Evolutionary conservation across 768 basidiomycete genomes (phyloP), one percentile per base, ranked within the genome.

Genomic region (Podaxis sp.): DNA sequence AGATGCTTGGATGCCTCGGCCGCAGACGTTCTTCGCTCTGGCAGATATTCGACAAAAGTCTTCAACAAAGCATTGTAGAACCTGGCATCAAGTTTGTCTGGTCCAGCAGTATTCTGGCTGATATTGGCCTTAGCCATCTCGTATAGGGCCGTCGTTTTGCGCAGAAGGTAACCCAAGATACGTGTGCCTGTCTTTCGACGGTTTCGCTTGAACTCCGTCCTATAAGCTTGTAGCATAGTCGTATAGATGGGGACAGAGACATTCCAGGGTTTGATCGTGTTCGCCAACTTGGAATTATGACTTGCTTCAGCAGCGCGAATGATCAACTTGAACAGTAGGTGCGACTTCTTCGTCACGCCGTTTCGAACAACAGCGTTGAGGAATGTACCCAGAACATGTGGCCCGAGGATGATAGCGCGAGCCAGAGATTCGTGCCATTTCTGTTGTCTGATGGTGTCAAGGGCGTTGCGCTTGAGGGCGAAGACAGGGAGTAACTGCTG

Each of bases 231-330:
- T 60, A 94, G 70, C 85, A 93, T 90, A 54, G 82, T 74, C 1
- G 89, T 93, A 70, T 91, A 93, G 1, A 88, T 85, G 8, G 86
- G 78, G 2, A 86, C 73, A 7, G 86, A 83, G 19, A 93, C 73
- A 57, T 78, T 77, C 91, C 91, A 94, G 0, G 88, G 85, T 22
- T 41, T 29, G 11, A 59, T 52, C 8, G 55, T 62, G n/a, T 55
- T 57, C 19, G 24, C 37, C 6, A 25, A 13, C 6, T 25, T 11
- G 11, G 8, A 15, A 41, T 56, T 36, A 4, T 24, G 41, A n/a
- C 61, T 62, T n/a, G 36, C 46, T n/a, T 27, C 9, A 15, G 52
- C 43, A n/a, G 61, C 61, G 7, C 7, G 24, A 36, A 24, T 2
- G 11, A 56, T 55, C 56, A 22, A 41, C 51, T 3, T 65, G 25